These are phyloP conservation scores for Leavenworthia alabamica DNA, from an alignment of 345 rosid species.

Conservation along the genomic window DNA sequence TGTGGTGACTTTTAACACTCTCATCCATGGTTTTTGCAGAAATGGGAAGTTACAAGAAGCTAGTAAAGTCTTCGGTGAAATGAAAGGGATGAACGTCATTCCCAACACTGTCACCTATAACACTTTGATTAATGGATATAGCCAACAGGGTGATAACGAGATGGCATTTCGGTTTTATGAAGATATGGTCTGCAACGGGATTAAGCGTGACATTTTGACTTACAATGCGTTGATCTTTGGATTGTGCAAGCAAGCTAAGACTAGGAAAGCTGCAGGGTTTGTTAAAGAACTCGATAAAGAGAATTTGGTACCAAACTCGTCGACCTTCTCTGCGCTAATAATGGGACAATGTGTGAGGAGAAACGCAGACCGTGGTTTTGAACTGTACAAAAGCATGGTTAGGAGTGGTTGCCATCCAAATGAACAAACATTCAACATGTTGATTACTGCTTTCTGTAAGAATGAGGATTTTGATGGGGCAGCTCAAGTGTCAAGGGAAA, in stretches of 20 bases:
- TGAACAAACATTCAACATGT: constrained; percentile 38
- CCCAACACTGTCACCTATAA: constrained; percentile 67
- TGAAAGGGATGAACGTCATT: constrained; percentile 51
- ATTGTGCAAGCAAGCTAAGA: constrained; percentile 78
- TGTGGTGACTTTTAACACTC: constrained; percentile 61
- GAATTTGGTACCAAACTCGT: constrained; percentile 61
- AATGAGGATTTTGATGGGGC: constrained; percentile 68
- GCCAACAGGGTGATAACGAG: constrained; percentile 47
- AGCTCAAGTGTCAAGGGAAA: constrained; percentile 46
- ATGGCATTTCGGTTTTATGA: constrained; percentile 56
- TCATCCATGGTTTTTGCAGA: constrained; percentile 63
- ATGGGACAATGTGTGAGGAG: constrained; percentile 66
- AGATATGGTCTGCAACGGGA: constrained; percentile 52
- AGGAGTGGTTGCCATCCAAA: constrained; percentile 62
- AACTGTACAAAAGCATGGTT: constrained; percentile 65
- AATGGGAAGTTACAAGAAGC: constrained; percentile 55
- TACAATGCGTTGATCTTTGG: constrained; percentile 78
- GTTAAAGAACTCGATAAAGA: constrained; percentile 67
- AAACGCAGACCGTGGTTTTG: constrained; percentile 60
- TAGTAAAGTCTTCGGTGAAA: constrained; percentile 47
- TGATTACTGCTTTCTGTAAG: constrained; percentile 47
- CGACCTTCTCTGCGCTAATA: constrained; percentile 75
- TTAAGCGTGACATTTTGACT: constrained; percentile 62
- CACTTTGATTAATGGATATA: constrained; percentile 63
- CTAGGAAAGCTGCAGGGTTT: constrained; percentile 77